These are phyloP conservation scores for Pisolithus albus DNA, from an alignment of 768 basidiomycete species.

Conservation along the genomic window DNA sequence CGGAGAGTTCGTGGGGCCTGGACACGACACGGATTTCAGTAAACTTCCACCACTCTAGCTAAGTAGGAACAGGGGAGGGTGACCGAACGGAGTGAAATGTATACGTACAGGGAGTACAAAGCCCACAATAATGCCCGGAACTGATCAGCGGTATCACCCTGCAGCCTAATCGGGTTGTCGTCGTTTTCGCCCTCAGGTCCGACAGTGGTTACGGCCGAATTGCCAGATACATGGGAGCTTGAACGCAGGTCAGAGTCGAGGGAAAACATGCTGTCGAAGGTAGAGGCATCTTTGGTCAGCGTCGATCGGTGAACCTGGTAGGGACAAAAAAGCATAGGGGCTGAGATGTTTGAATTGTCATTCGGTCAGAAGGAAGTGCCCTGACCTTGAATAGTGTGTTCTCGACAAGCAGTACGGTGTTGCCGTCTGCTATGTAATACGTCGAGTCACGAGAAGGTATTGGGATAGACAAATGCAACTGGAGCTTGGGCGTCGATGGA, in stretches of 20 bases:
- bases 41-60: no score
- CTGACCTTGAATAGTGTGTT: constrained; percentile 45
- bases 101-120: constrained; percentile 44
- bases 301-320: constrained; percentile 34
- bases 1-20: constrained; percentile 43
- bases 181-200: constrained; percentile 43
- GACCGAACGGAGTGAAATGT: constrained; percentile 1
- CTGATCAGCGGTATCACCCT: constrained; percentile 41
- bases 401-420: constrained; percentile 38
- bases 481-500: constrained; percentile 29
- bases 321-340: constrained; percentile 12
- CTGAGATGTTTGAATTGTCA: constrained; percentile 4
- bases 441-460: constrained; percentile 31
- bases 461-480: constrained; percentile 26
- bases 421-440: constrained; percentile 37
- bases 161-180: constrained; percentile 43
- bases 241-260: constrained; percentile 31
- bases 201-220: constrained; percentile 19
- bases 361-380: constrained; percentile 9
- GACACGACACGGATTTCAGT: not conserved
- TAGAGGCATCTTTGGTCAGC: constrained; percentile 39
- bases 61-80: not conserved
- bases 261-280: constrained; percentile 43
- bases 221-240: constrained; percentile 10
- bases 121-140: constrained; percentile 51